Evolutionary conservation across 768 basidiomycete species (phyloP).

Genomic region (Trametes coccinea): DNA sequence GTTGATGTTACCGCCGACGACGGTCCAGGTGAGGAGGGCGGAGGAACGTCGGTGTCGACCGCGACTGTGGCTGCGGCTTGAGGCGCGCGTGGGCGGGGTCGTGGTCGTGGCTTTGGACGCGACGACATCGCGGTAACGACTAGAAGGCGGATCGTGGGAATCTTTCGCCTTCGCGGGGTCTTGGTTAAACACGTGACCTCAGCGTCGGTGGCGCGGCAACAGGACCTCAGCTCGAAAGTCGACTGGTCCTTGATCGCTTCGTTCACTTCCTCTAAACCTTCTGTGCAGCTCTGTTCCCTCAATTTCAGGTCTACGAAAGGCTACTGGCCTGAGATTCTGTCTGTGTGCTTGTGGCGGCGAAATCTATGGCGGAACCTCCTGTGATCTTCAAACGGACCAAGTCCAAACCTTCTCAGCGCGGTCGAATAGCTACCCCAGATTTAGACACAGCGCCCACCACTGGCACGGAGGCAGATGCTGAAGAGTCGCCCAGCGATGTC

Average conservation of each 20-base stretch:
- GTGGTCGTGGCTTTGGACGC: conserved; percentile 35
- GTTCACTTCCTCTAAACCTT: too few species aligned
- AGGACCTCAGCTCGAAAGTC: background rate
- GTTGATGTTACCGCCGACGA: conserved; percentile 14
- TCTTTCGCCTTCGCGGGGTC: conserved; percentile 20
- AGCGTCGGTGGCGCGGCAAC: conserved; percentile 2
- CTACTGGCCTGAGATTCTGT: too few species aligned
- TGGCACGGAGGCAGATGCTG: conserved; percentile 34
- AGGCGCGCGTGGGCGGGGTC: conserved; percentile 45
- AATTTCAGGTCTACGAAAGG: too few species aligned
- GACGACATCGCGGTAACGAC: conserved; percentile 34
- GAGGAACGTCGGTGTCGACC: conserved; percentile 5
- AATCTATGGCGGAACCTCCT: conserved; percentile 31
- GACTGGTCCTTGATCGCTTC: too few species aligned
- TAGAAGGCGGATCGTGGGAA: conserved; percentile 29
- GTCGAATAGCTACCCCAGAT: conserved; percentile 38
- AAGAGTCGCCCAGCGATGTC: conserved; percentile 60
- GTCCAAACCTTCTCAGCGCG: conserved; percentile 40
- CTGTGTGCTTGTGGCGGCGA: too few species aligned
- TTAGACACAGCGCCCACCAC: conserved; percentile 12
- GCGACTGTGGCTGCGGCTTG: conserved; percentile 5
- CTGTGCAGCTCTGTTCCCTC: too few species aligned
- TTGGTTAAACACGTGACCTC: conserved; percentile 14
- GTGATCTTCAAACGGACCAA: conserved; percentile 48
- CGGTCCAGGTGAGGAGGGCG: conserved; percentile 19